phyloP scores from a whole-genome alignment of 2,329 filamentous ascomycete genomes.

The Sphaceloma murrayae region DNA sequence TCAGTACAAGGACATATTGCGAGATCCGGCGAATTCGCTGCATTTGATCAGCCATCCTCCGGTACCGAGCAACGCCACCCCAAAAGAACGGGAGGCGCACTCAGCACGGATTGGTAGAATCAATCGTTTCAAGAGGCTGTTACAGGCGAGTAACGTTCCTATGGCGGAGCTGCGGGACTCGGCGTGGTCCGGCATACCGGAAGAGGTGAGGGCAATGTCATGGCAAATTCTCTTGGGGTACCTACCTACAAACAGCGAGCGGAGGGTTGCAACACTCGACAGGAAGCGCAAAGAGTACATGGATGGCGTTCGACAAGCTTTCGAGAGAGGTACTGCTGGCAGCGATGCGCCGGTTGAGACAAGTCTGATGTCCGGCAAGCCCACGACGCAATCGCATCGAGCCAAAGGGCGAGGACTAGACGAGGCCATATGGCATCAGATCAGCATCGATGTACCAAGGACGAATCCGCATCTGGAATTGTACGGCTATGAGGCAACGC shows the following conservation, averaged over 20 bases:
- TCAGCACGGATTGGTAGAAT: constrained; percentile 85
- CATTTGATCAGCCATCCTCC: constrained; percentile 87
- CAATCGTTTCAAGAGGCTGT: constrained; percentile 95
- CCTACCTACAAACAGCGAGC: constrained; percentile 89
- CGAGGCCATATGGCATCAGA: constrained; percentile 98
- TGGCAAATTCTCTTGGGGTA: constrained; percentile 96
- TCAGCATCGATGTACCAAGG: constrained; percentile 93
- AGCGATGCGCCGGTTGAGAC: constrained; percentile 26
- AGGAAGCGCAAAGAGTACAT: constrained; percentile 94
- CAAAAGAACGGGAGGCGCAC: constrained; percentile 78
- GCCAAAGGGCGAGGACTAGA: constrained; percentile 68
- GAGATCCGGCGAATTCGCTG: constrained; percentile 79
- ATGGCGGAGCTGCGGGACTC: constrained; percentile 71
- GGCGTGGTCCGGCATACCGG: constrained; percentile 89
- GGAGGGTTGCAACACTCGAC: constrained; percentile 80
- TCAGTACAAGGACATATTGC: constrained; percentile 92
- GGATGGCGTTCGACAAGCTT: constrained; percentile 69
- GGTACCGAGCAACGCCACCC: constrained; percentile 59
- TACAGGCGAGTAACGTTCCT: constrained; percentile 85
- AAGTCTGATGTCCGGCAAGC: constrained; percentile 11
- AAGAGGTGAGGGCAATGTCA: constrained; percentile 96
- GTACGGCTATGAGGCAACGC: constrained; percentile 92
- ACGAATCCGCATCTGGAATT: constrained; percentile 94
- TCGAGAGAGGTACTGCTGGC: constrained; percentile 44
- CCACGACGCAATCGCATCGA: constrained; percentile 35